Base-by-base conservation (phyloP, 768 basidiomycete species). In the Phanerodontia chrysosporium region DNA sequence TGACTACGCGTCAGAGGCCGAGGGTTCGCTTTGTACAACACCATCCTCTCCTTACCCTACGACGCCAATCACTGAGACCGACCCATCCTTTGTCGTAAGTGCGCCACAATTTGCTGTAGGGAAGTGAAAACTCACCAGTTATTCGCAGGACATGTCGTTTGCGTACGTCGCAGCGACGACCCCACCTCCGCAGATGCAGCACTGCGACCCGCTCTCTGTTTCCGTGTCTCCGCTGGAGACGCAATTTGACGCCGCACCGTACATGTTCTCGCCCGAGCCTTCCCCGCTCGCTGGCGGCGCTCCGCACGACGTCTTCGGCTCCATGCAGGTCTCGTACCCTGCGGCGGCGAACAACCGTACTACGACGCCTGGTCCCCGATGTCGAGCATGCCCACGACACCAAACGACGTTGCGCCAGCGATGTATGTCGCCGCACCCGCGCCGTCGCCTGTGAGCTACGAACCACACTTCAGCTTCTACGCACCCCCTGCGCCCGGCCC, bases 71-170 rank as follows among this genome's bases (percentile, higher is more conserved):
- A 30, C 66, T 62, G 55, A 59, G 16, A 42, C 62, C 16, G 64
- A 65, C 51, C 62, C 64, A 58, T 64, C 65, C 7, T 68, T 71
- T n/a, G n/a, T n/a, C 58, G 70, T 71, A 57, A 71, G 70, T 67
- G 29, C 44, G 10, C 8, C 45, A 18, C 29, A 32, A 12, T 18
- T 16, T 29, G 14, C 27, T 24, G 10, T 2, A 22, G 7, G 44
- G 14, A 14, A 7, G 24, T 30, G 39, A 18, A n/a, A 22, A 39
- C 29, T 49, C 22, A 56, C 55, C 64, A 57, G 24, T 35, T 1
- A 2, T 22, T 46, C 49, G 32, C 51, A 71, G 68, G 63, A 67
- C 45, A 69, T 69, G 61, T 64, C 70, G 57, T 71, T 71, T 67
- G 58, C 66, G 65, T 71, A n/a, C n/a, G n/a, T 67, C 61, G 18